phyloP scores from a whole-genome alignment of 2,329 filamentous ascomycete genomes.

The Penicillium sp. region DNA sequence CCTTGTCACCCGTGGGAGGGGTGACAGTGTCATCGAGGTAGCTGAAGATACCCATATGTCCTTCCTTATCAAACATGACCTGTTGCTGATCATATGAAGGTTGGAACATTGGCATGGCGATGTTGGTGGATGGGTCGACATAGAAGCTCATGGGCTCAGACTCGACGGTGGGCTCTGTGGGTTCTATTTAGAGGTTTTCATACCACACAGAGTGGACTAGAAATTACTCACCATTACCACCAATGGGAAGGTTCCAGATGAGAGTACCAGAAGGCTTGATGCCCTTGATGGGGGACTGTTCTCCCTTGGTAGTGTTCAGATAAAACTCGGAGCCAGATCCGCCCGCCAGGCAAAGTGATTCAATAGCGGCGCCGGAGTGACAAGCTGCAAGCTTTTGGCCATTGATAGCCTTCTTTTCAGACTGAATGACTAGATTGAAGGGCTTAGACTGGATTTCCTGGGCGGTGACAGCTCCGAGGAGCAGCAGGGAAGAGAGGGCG shows the following conservation, averaged over 20 bases:
- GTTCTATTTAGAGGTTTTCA: conserved; percentile 3
- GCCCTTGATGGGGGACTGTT: conserved; percentile 21
- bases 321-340: conserved; percentile 19
- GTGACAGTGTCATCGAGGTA: conserved; percentile 45
- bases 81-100: conserved; percentile 31
- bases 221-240: conserved; percentile 2
- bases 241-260: conserved; percentile 14
- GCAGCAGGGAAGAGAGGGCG: conserved; percentile 10
- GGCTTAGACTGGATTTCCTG: conserved; percentile 44
- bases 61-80: conserved; percentile 46
- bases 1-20: conserved; percentile 31
- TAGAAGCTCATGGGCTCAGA: conserved; percentile 42
- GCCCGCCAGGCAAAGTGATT: conserved; percentile 47
- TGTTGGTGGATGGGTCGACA: conserved; percentile 44
- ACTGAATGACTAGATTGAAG: conserved; percentile 49
- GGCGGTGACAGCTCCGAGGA: conserved; percentile 14
- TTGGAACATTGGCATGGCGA: conserved; percentile 48
- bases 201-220: not conserved
- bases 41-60: conserved; percentile 44
- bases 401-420: conserved; percentile 43
- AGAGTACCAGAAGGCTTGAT: conserved; percentile 6
- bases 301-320: conserved; percentile 39
- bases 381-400: conserved; percentile 47
- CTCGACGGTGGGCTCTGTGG: conserved; percentile 27
- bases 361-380: conserved; percentile 55